Evolutionary conservation across 2,329 filamentous ascomycete genomes (phyloP), one percentile per base, ranked within the genome.

Genomic region (Chaetomiaceae sp.): DNA sequence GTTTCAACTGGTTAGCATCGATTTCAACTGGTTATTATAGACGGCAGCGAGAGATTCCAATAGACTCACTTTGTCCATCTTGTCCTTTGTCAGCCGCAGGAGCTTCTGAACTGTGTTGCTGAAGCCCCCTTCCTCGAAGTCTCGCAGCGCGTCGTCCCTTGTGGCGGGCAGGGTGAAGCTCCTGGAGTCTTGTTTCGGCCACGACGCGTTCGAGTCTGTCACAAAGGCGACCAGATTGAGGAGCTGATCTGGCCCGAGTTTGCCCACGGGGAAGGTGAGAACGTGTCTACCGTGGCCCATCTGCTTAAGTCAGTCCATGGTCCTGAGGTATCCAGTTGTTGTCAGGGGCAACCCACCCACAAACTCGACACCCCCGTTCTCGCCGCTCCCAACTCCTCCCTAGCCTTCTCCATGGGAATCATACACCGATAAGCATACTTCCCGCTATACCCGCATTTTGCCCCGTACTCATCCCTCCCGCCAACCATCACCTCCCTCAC

Each of bases 221-320:
- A 60, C 59, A 48, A 70, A 68, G 50, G 78, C 75, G 2, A 77
- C 72, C 1, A 77, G 71, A 60, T 83, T 84, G 69, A 84, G 74
- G 0, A 73, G 74, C 31, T 71, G 67, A 9, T 78, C 79, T 11
- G 25, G 19, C 3, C 45, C 39, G 15, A 19, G 38, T 11, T 75
- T 71, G n/a, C 76, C 73, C 38, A 84, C 79, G 0, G 83, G 80
- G 58, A 83, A 85, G 0, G 80, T 83, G n/a, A 86, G 68, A 0
- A 84, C 63, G 61, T 86, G 83, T 0, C 76, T 77, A 47, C 75
- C 68, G 3, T 75, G 76, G 0, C 81, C 82, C 53, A 72, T 61
- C 56, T 68, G 15, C 45, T 52, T 17, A 44, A 36, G 22, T 57
- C 27, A 20, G 4, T 29, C 4, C 8, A 20, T 15, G 2, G n/a